Evolutionary conservation across 345 rosid genomes (phyloP).

Genomic region (Zanthoxylum bungeanum): DNA sequence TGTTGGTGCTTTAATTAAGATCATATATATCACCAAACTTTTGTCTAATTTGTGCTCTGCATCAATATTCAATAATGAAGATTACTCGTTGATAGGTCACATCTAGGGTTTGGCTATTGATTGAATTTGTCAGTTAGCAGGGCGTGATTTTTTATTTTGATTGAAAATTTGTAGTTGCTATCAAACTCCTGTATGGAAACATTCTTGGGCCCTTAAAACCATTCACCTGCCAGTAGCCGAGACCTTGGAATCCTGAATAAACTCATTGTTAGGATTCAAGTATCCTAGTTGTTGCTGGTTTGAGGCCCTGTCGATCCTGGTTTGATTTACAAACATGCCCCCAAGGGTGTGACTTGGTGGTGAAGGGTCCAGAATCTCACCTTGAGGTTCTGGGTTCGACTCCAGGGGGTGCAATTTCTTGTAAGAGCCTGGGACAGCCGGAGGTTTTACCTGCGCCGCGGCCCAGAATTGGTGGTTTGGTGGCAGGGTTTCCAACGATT

Average conservation of each 20-base stretch:
- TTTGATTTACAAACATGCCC: no score
- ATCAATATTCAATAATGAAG: slow-evolving; percentile 7
- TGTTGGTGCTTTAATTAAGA: slow-evolving; percentile 4
- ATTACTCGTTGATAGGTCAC: slow-evolving; percentile 6
- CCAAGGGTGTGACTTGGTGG: no score
- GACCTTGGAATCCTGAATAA: slow-evolving; percentile 2
- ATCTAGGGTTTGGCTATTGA: slow-evolving; percentile 10
- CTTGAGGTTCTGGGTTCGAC: no score
- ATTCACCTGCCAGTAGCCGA: no score
- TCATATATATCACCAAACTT: background rate
- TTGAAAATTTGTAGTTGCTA: slow-evolving; percentile 17
- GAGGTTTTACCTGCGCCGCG: no score
- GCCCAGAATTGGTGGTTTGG: no score
- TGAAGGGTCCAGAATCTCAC: no score
- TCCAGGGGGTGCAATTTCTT: no score
- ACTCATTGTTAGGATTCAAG: background rate
- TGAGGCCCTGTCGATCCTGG: slow-evolving; percentile 1
- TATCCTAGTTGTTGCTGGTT: background rate
- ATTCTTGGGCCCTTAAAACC: background rate
- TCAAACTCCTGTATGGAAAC: slow-evolving; percentile 1
- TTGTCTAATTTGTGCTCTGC: slow-evolving; percentile 17
- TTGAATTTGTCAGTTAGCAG: slow-evolving; percentile 10
- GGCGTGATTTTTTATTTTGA: slow-evolving; percentile 12
- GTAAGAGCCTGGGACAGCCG: no score
- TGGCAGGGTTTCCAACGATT: no score